A percentile compares a stretch with the other conserved stretches of the same genome.
Conservation (phyloP, 495 filamentous ascomycete genomes). For the Neurospora sp. region DNA sequence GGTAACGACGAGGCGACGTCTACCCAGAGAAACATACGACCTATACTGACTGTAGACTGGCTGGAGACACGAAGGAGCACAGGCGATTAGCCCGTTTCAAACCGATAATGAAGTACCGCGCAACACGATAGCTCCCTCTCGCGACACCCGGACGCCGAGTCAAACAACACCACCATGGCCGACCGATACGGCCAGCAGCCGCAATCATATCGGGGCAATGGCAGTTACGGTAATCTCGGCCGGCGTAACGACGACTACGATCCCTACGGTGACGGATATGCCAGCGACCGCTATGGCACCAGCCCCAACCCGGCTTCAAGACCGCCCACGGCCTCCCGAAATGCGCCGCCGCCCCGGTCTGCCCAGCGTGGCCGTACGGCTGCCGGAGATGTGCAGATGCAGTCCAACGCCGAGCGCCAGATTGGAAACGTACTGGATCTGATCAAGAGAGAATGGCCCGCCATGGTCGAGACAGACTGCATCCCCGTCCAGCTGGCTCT, state of each 20-base stretch:
- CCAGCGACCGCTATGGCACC: slow-evolving; percentile 25
- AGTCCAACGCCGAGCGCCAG: slow-evolving; percentile 36
- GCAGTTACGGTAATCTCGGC: slow-evolving; percentile 20
- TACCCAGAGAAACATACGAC: not conserved
- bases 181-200: slow-evolving; percentile 26
- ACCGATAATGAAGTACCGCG: slow-evolving; percentile 12
- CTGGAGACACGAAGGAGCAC: not conserved
- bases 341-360: slow-evolving; percentile 19
- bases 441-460: slow-evolving; percentile 81
- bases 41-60: not conserved
- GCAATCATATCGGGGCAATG: slow-evolving; percentile 26
- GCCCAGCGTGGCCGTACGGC: slow-evolving; percentile 16
- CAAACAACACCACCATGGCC: slow-evolving; percentile 22
- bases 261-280: slow-evolving; percentile 35
- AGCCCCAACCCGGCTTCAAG: slow-evolving; percentile 2
- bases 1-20: not conserved
- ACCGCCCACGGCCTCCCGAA: slow-evolving; percentile 13
- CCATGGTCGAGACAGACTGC: slow-evolving; percentile 79
- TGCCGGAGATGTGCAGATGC: slow-evolving; percentile 7
- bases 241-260: slow-evolving; percentile 33
- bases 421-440: slow-evolving; percentile 42
- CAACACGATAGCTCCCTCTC: slow-evolving; percentile 10
- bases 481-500: slow-evolving; percentile 87
- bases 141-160: not conserved
- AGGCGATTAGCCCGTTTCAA: not conserved